Evolutionary conservation across 305 asterid species (phyloP), one percentile per base, ranked within the genome.

Genomic region (Solanum aculeatissimum): DNA sequence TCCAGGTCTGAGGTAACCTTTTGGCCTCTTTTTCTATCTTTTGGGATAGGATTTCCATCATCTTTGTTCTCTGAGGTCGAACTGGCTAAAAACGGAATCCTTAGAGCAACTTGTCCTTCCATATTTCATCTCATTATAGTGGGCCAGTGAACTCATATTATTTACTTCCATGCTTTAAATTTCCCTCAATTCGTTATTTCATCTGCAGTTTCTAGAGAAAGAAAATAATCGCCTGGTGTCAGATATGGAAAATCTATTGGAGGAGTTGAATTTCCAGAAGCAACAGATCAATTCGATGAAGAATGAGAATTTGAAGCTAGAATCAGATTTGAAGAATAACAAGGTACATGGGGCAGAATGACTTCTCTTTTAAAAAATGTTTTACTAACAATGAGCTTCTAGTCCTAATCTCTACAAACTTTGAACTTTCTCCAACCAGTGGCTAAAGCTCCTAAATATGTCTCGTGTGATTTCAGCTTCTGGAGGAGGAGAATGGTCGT

Each of bases 1-100:
- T 87, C 92, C 89, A 93, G 91, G 92, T 90, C 94, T 9, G 94
- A 95, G 99, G 98, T 95, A 91, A 80, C 79, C 40, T 83, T 85
- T 88, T 87, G 68, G 74, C 83, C 85, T 78, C 38, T 18, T 83
- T 80, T 81, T 83, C 45, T 88, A 15, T 45, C 18, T 65, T 70
- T 65, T 65, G 45, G 43, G 55, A 66, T 45, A 51, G 27, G 25
- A 75, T 75, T 27, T 29, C 82, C 54, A 32, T 54, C 83, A 7
- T 54, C 40, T 87, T 74, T 45, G 25, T 82, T 80, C n/a, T 53
- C 82, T 40, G 82, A 80, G 54, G 70, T 78, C 54, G 68, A 32
- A 51, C 68, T 78, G 54, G 11, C 45, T 54, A 78, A 78, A 71
- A 21, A 19, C n/a, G 83, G 51, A 29, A 54, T 78, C 21, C 49